A percentile compares a stretch with the other conserved stretches of the same genome.
Conservation (phyloP, 1,284 basidiomycete genomes). For the Sutorius eximius region DNA sequence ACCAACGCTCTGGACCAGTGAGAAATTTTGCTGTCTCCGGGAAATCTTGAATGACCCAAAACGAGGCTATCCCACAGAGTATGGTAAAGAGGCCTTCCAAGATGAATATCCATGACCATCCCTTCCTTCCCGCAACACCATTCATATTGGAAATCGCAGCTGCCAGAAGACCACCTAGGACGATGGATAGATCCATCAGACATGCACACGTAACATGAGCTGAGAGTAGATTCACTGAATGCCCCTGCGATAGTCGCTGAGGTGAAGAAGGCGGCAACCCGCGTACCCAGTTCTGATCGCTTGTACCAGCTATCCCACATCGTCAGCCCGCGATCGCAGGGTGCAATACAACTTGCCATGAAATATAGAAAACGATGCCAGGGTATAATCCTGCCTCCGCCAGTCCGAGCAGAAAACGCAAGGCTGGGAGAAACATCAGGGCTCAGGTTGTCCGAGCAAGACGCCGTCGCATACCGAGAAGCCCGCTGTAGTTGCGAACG, state of each 20-base stretch:
- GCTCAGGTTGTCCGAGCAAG: background rate
- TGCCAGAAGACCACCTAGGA: conserved; percentile 56
- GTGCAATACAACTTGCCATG: conserved; percentile 39
- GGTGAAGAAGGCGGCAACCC: conserved; percentile 65
- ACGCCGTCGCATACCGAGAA: conserved; percentile 42
- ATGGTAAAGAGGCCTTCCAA: conserved; percentile 74
- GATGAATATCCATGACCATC: conserved; percentile 64
- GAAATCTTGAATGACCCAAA: conserved; percentile 60
- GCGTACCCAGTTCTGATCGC: conserved; percentile 58
- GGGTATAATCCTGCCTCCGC: conserved; percentile 53
- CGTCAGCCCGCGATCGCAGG: conserved; percentile 2
- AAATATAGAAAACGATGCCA: conserved; percentile 56
- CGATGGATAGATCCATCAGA: background rate
- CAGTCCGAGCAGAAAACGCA: conserved; percentile 51
- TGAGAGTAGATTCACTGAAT: conserved; percentile 49
- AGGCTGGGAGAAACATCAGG: conserved; percentile 35
- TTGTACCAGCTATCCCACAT: conserved; percentile 51
- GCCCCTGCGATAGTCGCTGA: conserved; percentile 69
- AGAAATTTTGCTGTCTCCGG: conserved; percentile 61
- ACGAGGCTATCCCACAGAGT: conserved; percentile 47
- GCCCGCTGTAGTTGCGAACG: conserved; percentile 48
- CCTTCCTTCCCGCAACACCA: conserved; percentile 60
- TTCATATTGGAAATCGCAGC: conserved; percentile 71
- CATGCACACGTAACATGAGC: background rate
- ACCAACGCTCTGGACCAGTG: conserved; percentile 46